Base-by-base conservation (phyloP, 2,329 filamentous ascomycete species). In the Leptodontidium sp. region DNA sequence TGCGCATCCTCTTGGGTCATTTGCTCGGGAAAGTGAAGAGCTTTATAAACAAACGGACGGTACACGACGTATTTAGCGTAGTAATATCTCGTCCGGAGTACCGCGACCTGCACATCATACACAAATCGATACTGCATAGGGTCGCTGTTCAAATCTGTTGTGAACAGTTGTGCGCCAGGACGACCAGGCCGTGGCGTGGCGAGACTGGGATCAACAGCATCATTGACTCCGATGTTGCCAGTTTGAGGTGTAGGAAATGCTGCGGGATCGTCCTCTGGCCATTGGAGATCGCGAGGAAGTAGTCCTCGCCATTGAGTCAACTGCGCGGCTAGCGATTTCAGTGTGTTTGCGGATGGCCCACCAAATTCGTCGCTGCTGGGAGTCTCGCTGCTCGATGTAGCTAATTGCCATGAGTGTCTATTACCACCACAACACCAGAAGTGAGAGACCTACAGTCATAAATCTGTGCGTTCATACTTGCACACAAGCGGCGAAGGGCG, bases 11-110 rank as follows among this genome's bases (percentile, higher is more conserved):
- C 85, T 8, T 80, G 76, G 0, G 82, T 85, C 78, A 89, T 80
- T 38, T 81, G 78, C 53, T 87, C 84, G 0, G 86, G 85, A 71
- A 85, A 83, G 75, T 90, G 87, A 2, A 89, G 79, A 1, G 84
- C 87, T 73, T 88, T 89, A 79, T 86, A 89, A 5, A 89, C 74
- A 66, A 85, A 89, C 0, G 87, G 87, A 12, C 86, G 82, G 75
- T 88, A 83, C 68, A 88, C 82, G 67, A 88, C 81, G 74, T 86
- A 87, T 66, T 86, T 87, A 26, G 84, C 83, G 72, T 88, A 87
- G 76, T 87, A 88, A 76, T 87, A 89, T 59, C 85, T 82, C 5
- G 86, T 87, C 57, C 87, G 84, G 9, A 90, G 80, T 12, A 87
- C 78, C 1, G 87, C 87, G 8, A 85, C 82, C 68, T 88, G 85